phyloP scores from a whole-genome alignment of 371 early-diverging fungal species.

The Caulochytrium protostelioides region DNA sequence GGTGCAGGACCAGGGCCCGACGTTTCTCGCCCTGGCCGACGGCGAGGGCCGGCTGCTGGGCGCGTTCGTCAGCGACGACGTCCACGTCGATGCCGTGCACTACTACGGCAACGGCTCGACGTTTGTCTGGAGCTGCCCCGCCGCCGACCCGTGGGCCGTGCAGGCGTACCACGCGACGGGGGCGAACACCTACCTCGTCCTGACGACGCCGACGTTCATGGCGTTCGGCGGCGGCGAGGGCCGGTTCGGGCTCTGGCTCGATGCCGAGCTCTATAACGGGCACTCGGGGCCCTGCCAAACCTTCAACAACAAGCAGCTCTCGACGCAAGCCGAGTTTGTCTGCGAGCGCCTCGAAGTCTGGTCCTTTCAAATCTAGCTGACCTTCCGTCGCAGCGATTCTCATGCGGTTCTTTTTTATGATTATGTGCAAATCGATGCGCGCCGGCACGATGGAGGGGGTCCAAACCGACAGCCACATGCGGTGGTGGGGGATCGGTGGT shows the following conservation, averaged over 20 bases:
- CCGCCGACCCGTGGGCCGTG: constrained; percentile 4
- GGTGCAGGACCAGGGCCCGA: constrained; percentile 5
- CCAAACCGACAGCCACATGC: too few relatives aligned
- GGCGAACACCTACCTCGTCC: constrained; percentile 66
- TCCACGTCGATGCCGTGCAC: constrained; percentile 41
- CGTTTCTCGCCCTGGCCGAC: constrained; percentile 13
- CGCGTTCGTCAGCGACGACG: constrained; percentile 51
- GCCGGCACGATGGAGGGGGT: too few relatives aligned
- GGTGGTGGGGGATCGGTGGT: too few relatives aligned
- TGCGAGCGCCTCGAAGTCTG: too few relatives aligned
- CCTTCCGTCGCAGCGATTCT: too few relatives aligned
- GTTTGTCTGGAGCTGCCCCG: constrained; percentile 29
- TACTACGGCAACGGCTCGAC: constrained; percentile 26
- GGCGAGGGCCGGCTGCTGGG: constrained; percentile 41
- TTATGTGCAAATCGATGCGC: too few relatives aligned
- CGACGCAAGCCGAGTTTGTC: too few relatives aligned
- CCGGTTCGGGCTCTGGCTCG: constrained; percentile 72
- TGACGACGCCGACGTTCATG: constrained; percentile 57
- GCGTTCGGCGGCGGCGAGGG: constrained; percentile 84
- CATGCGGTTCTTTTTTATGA: too few relatives aligned
- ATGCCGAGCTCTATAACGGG: constrained; percentile 62
- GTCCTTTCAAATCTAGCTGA: too few relatives aligned
- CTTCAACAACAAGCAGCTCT: constrained; percentile 76
- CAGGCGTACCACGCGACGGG: constrained; percentile 62
- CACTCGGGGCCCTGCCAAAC: constrained; percentile 59